Evolutionary conservation across 495 filamentous ascomycete species (phyloP).

Genomic region (Xylaria castorea): DNA sequence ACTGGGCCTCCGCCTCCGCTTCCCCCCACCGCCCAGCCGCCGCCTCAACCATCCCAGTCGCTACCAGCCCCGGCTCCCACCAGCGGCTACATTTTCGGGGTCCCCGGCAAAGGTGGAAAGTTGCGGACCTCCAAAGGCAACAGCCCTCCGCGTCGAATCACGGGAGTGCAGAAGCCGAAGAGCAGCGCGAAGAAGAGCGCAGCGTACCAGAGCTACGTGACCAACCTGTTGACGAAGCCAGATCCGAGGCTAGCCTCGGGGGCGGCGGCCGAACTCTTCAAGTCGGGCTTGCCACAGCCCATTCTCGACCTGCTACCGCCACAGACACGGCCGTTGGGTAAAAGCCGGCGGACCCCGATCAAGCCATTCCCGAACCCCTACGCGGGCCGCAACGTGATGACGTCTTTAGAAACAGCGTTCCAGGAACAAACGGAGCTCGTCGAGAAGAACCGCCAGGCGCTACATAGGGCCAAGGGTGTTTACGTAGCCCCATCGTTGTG

Average conservation of each 20-base stretch:
- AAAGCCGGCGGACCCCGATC: neutral
- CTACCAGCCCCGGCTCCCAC: neutral
- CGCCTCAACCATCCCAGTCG: neutral
- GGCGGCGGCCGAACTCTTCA: slow-evolving; percentile 2
- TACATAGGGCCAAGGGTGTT: neutral
- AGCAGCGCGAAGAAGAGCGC: neutral
- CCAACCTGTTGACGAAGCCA: slow-evolving; percentile 2
- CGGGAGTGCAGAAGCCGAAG: neutral
- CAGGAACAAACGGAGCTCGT: neutral
- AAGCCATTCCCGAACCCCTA: slow-evolving; percentile 19
- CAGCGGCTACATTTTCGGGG: neutral
- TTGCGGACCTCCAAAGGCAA: neutral
- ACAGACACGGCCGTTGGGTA: neutral
- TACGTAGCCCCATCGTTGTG: slow-evolving; percentile 1
- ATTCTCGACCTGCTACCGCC: neutral
- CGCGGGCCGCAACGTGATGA: slow-evolving; percentile 15
- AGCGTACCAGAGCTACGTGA: slow-evolving; percentile 5
- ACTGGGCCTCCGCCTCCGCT: neutral
- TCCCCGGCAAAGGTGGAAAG: neutral
- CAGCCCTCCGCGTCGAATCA: neutral
- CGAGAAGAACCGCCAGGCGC: neutral
- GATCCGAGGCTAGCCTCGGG: neutral
- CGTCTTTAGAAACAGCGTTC: neutral
- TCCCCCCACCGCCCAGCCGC: neutral
- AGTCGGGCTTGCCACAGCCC: neutral